Conservation (phyloP, 179 eudicot species). For the Heliamphora pulchella region DNA sequence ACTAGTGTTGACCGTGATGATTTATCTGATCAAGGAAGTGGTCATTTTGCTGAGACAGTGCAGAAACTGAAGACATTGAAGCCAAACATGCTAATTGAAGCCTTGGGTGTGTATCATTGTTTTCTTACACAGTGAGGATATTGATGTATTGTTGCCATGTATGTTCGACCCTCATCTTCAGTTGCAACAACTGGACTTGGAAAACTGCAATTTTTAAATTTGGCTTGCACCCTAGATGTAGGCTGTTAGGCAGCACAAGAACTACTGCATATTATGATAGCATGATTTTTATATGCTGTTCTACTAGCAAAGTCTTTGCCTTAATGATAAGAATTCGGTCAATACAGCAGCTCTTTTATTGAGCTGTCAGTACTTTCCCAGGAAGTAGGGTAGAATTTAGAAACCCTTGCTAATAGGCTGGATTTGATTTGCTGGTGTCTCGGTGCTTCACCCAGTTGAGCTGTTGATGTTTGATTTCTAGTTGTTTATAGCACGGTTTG, state of each 20-base stretch:
- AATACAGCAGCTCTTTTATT: not conserved
- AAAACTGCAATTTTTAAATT: not conserved
- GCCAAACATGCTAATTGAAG: conserved; percentile 86
- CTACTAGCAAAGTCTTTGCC: not conserved
- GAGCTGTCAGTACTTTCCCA: not conserved
- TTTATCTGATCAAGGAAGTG: conserved; percentile 93
- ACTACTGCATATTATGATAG: not conserved
- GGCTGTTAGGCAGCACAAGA: not conserved
- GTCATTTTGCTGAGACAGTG: conserved; percentile 94
- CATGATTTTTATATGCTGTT: not conserved
- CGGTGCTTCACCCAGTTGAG: not conserved
- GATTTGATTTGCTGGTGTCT: not conserved
- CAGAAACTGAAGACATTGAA: conserved; percentile 71
- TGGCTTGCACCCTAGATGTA: not conserved
- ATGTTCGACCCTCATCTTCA: not conserved
- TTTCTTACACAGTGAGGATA: not conserved
- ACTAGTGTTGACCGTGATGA: conserved; percentile 99
- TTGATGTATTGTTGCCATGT: not conserved
- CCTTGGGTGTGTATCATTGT: conserved; percentile 52
- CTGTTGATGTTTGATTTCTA: not conserved
- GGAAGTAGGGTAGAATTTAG: not conserved
- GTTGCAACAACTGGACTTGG: not conserved
- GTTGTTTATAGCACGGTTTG: not conserved
- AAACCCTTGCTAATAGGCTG: not conserved
- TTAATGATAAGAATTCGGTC: not conserved